Percentiles rank a stretch among this genome's conserved stretches.
Conservation (phyloP, 192 early-diverging fungal genomes). For the Coemansia umbellata region DNA sequence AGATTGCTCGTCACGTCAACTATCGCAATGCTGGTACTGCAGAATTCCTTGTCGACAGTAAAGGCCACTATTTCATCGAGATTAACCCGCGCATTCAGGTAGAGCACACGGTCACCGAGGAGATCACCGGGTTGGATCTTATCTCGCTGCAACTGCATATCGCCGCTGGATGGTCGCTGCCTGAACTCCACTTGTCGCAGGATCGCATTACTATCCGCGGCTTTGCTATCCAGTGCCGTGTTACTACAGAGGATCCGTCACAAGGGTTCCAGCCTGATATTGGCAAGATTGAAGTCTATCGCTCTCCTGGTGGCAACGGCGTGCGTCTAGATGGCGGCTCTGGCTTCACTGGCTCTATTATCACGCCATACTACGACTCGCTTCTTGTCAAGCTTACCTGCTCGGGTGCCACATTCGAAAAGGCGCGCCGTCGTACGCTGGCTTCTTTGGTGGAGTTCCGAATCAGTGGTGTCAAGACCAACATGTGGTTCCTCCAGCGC, state of each 20-base stretch:
- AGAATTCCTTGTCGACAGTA: slow-evolving; percentile 89
- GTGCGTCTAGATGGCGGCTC: slow-evolving; percentile 87
- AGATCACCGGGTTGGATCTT: slow-evolving; percentile 93
- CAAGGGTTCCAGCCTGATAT: slow-evolving; percentile 94
- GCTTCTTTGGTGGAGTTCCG: slow-evolving; percentile 90
- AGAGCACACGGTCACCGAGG: slow-evolving; percentile 97
- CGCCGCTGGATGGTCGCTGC: slow-evolving; percentile 79
- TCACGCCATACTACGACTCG: slow-evolving; percentile 95
- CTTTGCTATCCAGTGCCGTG: slow-evolving; percentile 93
- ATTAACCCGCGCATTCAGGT: slow-evolving; percentile 98
- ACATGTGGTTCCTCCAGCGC: slow-evolving; percentile 89
- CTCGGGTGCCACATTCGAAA: slow-evolving; percentile 83
- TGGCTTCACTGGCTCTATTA: slow-evolving; percentile 85
- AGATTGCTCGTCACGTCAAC: slow-evolving; percentile 79
- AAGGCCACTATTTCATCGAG: slow-evolving; percentile 97
- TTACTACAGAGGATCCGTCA: slow-evolving; percentile 94
- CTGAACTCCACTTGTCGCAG: slow-evolving; percentile 76
- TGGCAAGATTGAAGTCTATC: slow-evolving; percentile 92
- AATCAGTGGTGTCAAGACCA: slow-evolving; percentile 95
- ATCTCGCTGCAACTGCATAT: slow-evolving; percentile 93
- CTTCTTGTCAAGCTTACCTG: slow-evolving; percentile 89
- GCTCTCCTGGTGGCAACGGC: slow-evolving; percentile 84
- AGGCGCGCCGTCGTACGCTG: slow-evolving; percentile 85
- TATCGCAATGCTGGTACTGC: slow-evolving; percentile 97
- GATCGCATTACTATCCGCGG: slow-evolving; percentile 75